phyloP scores from a whole-genome alignment of 2,329 filamentous ascomycete species.

The Fusarium sp. region DNA sequence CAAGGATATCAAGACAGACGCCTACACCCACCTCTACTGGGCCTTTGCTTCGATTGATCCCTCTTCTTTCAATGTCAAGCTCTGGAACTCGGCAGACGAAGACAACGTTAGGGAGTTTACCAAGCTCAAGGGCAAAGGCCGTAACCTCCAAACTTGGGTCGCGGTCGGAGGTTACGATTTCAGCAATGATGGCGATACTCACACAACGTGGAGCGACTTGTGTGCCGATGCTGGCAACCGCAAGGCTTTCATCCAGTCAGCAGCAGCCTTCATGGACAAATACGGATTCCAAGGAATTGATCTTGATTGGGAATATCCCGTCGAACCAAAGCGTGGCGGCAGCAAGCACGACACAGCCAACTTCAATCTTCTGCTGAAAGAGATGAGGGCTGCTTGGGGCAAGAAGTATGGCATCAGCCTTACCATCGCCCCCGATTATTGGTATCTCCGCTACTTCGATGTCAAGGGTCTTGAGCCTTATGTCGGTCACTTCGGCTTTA shows the following conservation, averaged over 20 bases:
- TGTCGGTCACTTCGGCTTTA: slow-evolving; percentile 55
- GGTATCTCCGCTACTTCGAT: slow-evolving; percentile 56
- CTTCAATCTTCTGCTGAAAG: slow-evolving; percentile 51
- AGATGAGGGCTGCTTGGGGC: slow-evolving; percentile 49
- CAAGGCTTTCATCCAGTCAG: slow-evolving; percentile 54
- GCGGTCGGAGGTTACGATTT: slow-evolving; percentile 59
- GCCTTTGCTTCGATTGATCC: slow-evolving; percentile 53
- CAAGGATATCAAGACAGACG: too few relatives aligned
- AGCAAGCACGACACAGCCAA: slow-evolving; percentile 53
- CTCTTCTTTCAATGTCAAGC: slow-evolving; percentile 43
- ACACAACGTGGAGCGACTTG: slow-evolving; percentile 49
- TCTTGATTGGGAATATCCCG: slow-evolving; percentile 62
- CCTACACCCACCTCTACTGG: slow-evolving; percentile 29
- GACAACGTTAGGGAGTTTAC: slow-evolving; percentile 24
- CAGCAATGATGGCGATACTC: slow-evolving; percentile 50
- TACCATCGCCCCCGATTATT: slow-evolving; percentile 51
- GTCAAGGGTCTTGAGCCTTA: slow-evolving; percentile 52
- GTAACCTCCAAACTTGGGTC: slow-evolving; percentile 52
- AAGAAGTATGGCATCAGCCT: slow-evolving; percentile 56
- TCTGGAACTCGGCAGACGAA: slow-evolving; percentile 1
- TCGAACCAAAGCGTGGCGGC: slow-evolving; percentile 51
- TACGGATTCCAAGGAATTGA: slow-evolving; percentile 54
- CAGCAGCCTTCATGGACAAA: slow-evolving; percentile 35
- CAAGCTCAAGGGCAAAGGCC: slow-evolving; percentile 39
- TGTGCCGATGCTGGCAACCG: slow-evolving; percentile 39